Percentiles rank a stretch among this genome's conserved stretches.
Conservation (phyloP, 371 early-diverging fungal genomes). For the Actinomortierella wolfii region DNA sequence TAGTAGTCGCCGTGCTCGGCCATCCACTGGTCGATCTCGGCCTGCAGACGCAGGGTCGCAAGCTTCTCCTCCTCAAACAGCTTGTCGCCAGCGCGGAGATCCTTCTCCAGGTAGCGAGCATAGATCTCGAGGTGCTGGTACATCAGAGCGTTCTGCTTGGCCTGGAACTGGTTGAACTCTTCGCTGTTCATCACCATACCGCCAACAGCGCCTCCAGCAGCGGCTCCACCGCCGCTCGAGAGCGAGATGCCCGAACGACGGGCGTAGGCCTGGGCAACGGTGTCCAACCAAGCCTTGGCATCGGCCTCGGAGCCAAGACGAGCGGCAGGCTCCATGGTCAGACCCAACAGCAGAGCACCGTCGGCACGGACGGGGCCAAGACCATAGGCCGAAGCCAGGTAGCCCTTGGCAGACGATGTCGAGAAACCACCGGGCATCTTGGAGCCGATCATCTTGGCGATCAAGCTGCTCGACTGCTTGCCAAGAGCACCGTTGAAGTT, state of each 20-base stretch:
- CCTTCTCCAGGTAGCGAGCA: constrained; percentile 87
- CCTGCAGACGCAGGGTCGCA: constrained; percentile 72
- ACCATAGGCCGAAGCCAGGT: constrained; percentile 75
- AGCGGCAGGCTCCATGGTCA: constrained; percentile 86
- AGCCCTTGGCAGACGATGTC: constrained; percentile 77
- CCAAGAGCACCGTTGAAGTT: constrained; percentile 77
- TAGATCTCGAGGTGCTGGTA: constrained; percentile 87
- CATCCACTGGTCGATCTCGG: constrained; percentile 86
- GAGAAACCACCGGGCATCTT: constrained; percentile 97
- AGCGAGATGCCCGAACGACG: constrained; percentile 79
- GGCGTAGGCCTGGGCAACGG: constrained; percentile 81
- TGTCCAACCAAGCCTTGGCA: constrained; percentile 89
- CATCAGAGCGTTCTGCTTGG: constrained; percentile 81
- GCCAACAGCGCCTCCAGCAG: constrained; percentile 59
- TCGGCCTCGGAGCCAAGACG: constrained; percentile 84
- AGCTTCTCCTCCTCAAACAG: constrained; percentile 72
- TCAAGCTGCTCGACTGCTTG: constrained; percentile 78
- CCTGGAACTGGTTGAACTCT: constrained; percentile 83
- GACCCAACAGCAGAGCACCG: constrained; percentile 79
- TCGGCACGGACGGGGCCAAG: constrained; percentile 88
- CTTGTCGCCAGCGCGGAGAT: constrained; percentile 82
- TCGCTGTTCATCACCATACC: constrained; percentile 85
- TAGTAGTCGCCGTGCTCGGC: constrained; percentile 91
- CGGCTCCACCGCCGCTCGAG: constrained; percentile 60
- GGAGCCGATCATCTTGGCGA: constrained; percentile 83